Evolutionary conservation across 2,329 filamentous ascomycete genomes (phyloP).

Genomic region (Phialophora tarda): DNA sequence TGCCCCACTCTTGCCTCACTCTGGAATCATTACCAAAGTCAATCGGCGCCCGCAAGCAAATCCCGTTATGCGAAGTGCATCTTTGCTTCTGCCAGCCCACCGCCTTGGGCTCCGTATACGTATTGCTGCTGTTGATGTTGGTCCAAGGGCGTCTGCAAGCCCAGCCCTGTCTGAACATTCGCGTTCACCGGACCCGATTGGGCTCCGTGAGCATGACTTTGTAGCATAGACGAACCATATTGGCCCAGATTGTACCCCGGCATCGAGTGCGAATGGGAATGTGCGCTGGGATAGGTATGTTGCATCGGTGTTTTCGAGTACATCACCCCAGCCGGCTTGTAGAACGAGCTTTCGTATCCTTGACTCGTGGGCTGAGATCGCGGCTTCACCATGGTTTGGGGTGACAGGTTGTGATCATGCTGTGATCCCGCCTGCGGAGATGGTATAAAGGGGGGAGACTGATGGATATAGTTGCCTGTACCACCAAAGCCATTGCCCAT

Average conservation of each 20-base stretch:
- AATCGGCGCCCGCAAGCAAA: neutral
- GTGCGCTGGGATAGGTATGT: constrained; percentile 23
- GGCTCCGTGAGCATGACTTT: constrained; percentile 8
- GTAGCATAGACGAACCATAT: constrained; percentile 24
- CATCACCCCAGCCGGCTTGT: constrained; percentile 13
- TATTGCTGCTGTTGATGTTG: constrained; percentile 21
- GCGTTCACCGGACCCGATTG: constrained; percentile 18
- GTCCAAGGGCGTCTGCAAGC: constrained; percentile 22
- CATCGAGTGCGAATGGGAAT: constrained; percentile 15
- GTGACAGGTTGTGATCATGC: constrained; percentile 27
- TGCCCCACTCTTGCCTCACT: constrained; percentile 17
- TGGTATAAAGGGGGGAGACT: constrained; percentile 21
- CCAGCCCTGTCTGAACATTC: constrained; percentile 26
- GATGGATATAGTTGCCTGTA: constrained; percentile 13
- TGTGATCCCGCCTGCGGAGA: constrained; percentile 4
- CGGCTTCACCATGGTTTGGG: constrained; percentile 27
- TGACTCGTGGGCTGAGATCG: constrained; percentile 23
- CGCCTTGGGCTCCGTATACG: constrained; percentile 14
- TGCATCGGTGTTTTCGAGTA: constrained; percentile 26
- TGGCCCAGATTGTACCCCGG: constrained; percentile 21
- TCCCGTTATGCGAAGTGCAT: constrained; percentile 21
- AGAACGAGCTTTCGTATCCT: constrained; percentile 20
- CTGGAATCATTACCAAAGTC: neutral
- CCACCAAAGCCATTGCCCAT: constrained; percentile 13
- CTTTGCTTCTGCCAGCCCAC: constrained; percentile 7